Conservation (phyloP, 768 basidiomycete species). For the Lactarius psammicola region DNA sequence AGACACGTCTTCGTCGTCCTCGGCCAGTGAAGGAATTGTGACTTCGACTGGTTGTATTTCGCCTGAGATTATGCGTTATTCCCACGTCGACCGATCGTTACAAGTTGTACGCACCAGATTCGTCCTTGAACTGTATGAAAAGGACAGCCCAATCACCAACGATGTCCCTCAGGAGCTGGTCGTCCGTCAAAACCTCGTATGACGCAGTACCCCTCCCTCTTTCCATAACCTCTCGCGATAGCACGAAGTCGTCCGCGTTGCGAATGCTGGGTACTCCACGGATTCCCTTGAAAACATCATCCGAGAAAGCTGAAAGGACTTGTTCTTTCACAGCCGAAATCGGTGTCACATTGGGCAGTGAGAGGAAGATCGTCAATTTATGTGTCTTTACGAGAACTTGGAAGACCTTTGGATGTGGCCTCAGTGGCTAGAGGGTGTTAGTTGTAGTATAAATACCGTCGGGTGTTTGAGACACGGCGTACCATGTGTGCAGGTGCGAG, state of each 20-base stretch:
- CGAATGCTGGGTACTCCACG: slow-evolving; percentile 38
- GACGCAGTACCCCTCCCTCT: slow-evolving; percentile 47
- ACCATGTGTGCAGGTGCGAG: slow-evolving; percentile 17
- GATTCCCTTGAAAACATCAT: slow-evolving; percentile 43
- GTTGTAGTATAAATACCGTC: neutral
- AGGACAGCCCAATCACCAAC: slow-evolving; percentile 65
- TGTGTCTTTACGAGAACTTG: slow-evolving; percentile 73
- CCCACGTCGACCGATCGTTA: neutral
- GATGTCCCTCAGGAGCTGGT: slow-evolving; percentile 47
- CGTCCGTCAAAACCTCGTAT: slow-evolving; percentile 53
- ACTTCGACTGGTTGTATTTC: slow-evolving; percentile 58
- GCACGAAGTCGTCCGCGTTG: slow-evolving; percentile 55
- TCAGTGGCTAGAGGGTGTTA: slow-evolving; percentile 44
- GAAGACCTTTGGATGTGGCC: slow-evolving; percentile 58
- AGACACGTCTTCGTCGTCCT: slow-evolving; percentile 56
- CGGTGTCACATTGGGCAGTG: slow-evolving; percentile 51
- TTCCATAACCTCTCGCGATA: slow-evolving; percentile 55
- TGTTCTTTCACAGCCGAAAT: slow-evolving; percentile 62
- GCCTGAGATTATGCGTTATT: slow-evolving; percentile 37
- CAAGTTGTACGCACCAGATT: slow-evolving; percentile 49
- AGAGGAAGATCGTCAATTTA: slow-evolving; percentile 63
- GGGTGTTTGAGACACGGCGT: neutral
- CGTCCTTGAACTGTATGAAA: slow-evolving; percentile 65
- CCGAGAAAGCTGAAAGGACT: slow-evolving; percentile 57
- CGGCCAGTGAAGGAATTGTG: slow-evolving; percentile 54